Base-by-base conservation (phyloP, 176 grass and related monocot species). In the Avena eriantha region DNA sequence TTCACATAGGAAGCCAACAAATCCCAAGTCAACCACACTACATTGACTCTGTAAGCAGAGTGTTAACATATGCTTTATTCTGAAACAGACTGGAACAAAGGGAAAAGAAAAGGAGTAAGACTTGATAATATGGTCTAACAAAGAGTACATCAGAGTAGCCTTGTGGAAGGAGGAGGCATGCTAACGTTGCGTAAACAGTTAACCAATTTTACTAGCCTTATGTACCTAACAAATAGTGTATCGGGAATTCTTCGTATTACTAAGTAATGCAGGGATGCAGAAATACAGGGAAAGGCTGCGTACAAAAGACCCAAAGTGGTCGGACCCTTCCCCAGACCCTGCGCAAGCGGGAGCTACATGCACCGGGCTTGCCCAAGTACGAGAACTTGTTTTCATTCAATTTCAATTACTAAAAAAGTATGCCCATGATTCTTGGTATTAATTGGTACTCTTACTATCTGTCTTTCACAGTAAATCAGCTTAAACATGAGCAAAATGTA, bases 341-440 rank as follows among this genome's bases (percentile, higher is more conserved):
- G 35, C 5, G 35, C 35, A 36, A 36, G 35, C 35, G 35, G 35
- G 35, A 36, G 35, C 35, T 36, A 36, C 35, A 5, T 36, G 35
- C 35, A 36, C 35, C 35, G 35, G 9, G 45, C 64, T 36, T 36
- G 35, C 35, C 35, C 3, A 77, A 67, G 46, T 34, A 41, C 5
- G 26, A 10, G 2, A 58, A 24, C 24, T 57, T 46, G 34, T 50
- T 82, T 75, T 7, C 21, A 82, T 66, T 70, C 81, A 87, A 82
- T 29, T 4, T 79, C 16, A 47, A 13, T 51, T 46, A 47, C 47
- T 46, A 21, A 19, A 41, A 35, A 35, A 41, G 17, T 58, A 47
- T 5, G 10, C 24, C 22, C 58, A 60, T 23, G 58, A 60, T 10
- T 23, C n/a, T 4, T 23, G 8, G 21, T 4, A 21, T 24, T 73